Conservation (phyloP, 2,329 filamentous ascomycete species). For the Apiospora saccharicola region DNA sequence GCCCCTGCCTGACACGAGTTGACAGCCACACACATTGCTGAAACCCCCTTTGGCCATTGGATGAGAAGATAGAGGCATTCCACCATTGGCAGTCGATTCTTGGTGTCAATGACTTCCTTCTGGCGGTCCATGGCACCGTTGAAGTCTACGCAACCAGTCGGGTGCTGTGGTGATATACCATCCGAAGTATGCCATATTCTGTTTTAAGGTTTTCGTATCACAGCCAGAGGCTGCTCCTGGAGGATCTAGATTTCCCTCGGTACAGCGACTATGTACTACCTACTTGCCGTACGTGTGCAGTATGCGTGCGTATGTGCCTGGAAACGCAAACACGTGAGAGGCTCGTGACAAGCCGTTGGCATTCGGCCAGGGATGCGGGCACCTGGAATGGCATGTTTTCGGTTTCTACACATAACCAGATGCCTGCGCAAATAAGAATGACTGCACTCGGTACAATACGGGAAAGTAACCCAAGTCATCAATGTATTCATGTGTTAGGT, state of each 20-base stretch:
- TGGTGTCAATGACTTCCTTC: background rate
- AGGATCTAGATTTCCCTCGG: constrained; percentile 12
- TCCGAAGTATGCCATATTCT: background rate
- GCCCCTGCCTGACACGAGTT: constrained; percentile 9
- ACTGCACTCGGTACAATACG: no score
- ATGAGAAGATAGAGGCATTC: background rate
- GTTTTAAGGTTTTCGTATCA: constrained; percentile 19
- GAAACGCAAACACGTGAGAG: constrained; percentile 16
- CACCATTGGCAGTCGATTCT: background rate
- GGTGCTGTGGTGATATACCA: background rate
- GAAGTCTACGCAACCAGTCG: background rate
- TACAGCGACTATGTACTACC: background rate
- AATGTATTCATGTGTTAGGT: background rate
- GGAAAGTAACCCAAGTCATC: background rate
- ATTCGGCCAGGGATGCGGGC: background rate
- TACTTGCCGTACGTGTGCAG: background rate
- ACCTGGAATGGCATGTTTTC: background rate
- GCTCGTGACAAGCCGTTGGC: constrained; percentile 10
- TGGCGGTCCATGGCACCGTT: background rate
- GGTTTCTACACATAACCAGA: background rate
- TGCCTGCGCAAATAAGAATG: background rate
- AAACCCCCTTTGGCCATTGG: constrained; percentile 1
- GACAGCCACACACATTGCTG: constrained; percentile 11
- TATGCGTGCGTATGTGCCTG: background rate
- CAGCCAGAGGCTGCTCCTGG: background rate